phyloP scores from a whole-genome alignment of 805 yeast species.

The Torulaspora indica region DNA sequence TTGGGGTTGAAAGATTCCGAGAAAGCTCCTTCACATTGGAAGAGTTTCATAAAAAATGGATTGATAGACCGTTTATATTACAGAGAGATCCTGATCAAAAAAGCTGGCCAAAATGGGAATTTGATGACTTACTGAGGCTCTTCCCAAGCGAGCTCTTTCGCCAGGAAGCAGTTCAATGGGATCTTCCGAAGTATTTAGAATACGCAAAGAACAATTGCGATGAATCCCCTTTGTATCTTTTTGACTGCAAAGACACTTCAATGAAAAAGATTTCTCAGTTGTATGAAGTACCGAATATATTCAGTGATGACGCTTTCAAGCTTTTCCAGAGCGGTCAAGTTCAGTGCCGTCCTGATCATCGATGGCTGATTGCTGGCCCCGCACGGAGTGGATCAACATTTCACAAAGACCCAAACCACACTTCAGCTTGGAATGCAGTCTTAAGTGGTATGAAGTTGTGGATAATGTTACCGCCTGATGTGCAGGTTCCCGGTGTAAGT shows the following conservation, averaged over 20 bases:
- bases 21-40: conserved; percentile 43
- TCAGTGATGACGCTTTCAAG: conserved; percentile 57
- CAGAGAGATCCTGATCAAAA: conserved; percentile 22
- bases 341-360: conserved; percentile 74
- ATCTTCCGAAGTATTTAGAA: conserved; percentile 52
- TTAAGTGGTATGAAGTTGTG: conserved; percentile 73
- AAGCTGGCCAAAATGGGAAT: conserved; percentile 67
- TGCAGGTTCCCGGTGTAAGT: conserved; percentile 80
- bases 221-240: conserved; percentile 80
- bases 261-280: conserved; percentile 52
- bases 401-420: conserved; percentile 88
- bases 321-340: conserved; percentile 39
- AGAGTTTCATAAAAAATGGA: conserved; percentile 45
- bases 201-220: conserved; percentile 62
- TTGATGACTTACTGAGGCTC: conserved; percentile 44
- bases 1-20: conserved; percentile 49
- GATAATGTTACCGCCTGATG: conserved; percentile 80
- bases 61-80: conserved; percentile 61
- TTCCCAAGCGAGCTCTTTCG: conserved; percentile 64
- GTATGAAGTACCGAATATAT: conserved; percentile 50
- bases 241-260: conserved; percentile 75
- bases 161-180: conserved; percentile 85
- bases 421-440: conserved; percentile 87
- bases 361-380: conserved; percentile 91
- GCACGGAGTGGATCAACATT: conserved; percentile 79